Evolutionary conservation across 495 filamentous ascomycete genomes (phyloP).

Genomic region (Talaromyces stipitatus): DNA sequence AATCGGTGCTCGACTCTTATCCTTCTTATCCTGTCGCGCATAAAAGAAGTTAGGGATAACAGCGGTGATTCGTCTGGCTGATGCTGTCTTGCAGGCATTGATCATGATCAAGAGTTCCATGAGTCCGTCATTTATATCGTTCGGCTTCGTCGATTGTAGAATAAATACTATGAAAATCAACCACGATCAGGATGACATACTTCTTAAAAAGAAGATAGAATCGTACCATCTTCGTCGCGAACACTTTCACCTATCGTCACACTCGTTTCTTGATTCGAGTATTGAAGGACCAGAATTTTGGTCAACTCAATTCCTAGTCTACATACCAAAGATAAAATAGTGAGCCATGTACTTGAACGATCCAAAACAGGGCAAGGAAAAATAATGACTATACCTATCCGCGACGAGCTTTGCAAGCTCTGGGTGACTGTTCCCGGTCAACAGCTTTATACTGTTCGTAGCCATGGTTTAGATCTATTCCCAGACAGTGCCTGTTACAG

Average conservation of each 20-base stretch:
- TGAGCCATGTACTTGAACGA: not conserved
- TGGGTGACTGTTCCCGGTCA: slow-evolving; percentile 94
- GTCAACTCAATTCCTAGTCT: slow-evolving; percentile 91
- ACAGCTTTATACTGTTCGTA: slow-evolving; percentile 88
- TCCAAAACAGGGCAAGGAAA: not conserved
- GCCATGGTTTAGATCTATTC: slow-evolving; percentile 39
- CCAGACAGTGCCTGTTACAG: slow-evolving; percentile 11
- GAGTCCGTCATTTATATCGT: slow-evolving; percentile 95
- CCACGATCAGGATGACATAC: not conserved
- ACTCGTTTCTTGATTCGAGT: slow-evolving; percentile 96
- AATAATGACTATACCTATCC: slow-evolving; percentile 62
- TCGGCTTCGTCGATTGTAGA: slow-evolving; percentile 87
- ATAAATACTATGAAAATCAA: slow-evolving; percentile 66
- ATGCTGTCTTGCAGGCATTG: slow-evolving; percentile 95
- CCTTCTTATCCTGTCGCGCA: slow-evolving; percentile 99
- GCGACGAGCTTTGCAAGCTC: slow-evolving; percentile 83
- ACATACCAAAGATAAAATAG: slow-evolving; percentile 3
- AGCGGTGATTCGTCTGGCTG: slow-evolving; percentile 85
- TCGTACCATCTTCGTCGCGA: slow-evolving; percentile 83
- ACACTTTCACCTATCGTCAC: slow-evolving; percentile 97
- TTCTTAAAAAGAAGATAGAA: not conserved
- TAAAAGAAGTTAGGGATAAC: slow-evolving; percentile 97
- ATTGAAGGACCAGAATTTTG: slow-evolving; percentile 89
- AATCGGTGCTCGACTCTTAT: slow-evolving; percentile 81
- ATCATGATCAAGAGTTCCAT: slow-evolving; percentile 99